Conservation (phyloP, 2,329 filamentous ascomycete genomes). For the Penicillium sp. region DNA sequence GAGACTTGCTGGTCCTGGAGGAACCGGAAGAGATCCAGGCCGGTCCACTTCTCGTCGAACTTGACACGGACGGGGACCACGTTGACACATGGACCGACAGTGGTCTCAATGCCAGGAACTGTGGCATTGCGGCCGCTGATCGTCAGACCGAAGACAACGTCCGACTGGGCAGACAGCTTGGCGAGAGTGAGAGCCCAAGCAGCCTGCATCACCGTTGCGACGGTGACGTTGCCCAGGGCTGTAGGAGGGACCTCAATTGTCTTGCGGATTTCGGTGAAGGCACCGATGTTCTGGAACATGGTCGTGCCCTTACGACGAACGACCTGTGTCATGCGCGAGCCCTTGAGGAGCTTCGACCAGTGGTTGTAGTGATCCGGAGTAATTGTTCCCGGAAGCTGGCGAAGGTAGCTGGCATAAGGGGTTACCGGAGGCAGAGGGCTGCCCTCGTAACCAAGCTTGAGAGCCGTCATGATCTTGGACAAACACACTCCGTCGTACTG, state of each 20-base stretch:
- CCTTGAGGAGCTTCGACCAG: conserved; percentile 59
- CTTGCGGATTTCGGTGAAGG: conserved; percentile 37
- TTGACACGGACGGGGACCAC: conserved; percentile 63
- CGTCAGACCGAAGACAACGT: conserved; percentile 66
- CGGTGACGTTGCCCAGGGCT: conserved; percentile 57
- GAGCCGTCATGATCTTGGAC: conserved; percentile 59
- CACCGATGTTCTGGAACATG: conserved; percentile 37
- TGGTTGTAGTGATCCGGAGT: conserved; percentile 55
- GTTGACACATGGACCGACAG: conserved; percentile 66
- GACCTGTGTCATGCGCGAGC: conserved; percentile 51
- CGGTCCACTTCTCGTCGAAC: conserved; percentile 54
- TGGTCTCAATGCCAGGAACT: conserved; percentile 54
- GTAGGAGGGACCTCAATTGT: conserved; percentile 41
- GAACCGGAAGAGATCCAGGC: conserved; percentile 51
- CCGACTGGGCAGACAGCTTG: conserved; percentile 50
- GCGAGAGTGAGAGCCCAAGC: conserved; percentile 65
- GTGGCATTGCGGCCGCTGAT: conserved; percentile 63
- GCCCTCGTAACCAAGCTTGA: conserved; percentile 55
- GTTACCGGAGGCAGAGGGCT: conserved; percentile 39
- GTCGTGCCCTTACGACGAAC: conserved; percentile 34
- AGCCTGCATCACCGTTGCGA: conserved; percentile 64
- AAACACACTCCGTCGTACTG: conserved; percentile 70
- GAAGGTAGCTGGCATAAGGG: conserved; percentile 50
- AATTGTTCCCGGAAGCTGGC: conserved; percentile 38
- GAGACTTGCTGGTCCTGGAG: conserved; percentile 60